phyloP scores from a whole-genome alignment of 768 basidiomycete genomes.

The Trametopsis cervina region DNA sequence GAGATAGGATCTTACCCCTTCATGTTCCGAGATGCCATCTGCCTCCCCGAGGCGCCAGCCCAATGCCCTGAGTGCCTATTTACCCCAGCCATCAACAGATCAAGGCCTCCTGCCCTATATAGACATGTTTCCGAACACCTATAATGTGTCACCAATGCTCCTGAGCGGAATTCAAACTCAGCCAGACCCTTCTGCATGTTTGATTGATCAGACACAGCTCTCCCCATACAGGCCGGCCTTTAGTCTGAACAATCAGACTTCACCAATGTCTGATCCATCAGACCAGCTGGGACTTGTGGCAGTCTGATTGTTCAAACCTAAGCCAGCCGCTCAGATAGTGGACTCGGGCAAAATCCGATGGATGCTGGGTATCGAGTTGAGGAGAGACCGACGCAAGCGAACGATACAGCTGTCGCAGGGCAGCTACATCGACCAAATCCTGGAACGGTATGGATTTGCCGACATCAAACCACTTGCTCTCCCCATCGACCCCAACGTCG shows the following conservation, averaged over 20 bases:
- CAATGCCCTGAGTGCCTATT: neutral
- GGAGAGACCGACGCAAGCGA: no score
- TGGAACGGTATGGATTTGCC: constrained; percentile 23
- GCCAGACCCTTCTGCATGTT: neutral
- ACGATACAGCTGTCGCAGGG: constrained; percentile 21
- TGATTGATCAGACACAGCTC: neutral
- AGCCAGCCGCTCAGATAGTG: constrained; percentile 6
- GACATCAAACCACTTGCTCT: constrained; percentile 21
- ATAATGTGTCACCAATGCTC: neutral
- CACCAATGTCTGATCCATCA: neutral
- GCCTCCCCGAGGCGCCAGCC: neutral
- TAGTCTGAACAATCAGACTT: neutral
- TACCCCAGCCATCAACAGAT: neutral
- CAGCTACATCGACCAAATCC: constrained; percentile 26
- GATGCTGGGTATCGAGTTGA: constrained; percentile 18
- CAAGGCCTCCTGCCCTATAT: neutral
- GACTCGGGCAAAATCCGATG: constrained; percentile 19
- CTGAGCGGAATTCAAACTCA: neutral
- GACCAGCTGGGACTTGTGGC: neutral
- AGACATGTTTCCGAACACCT: neutral
- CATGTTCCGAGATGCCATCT: neutral
- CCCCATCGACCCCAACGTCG: constrained; percentile 29
- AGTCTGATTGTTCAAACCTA: neutral
- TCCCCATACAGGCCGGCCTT: neutral
- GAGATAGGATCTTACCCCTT: neutral